Evolutionary conservation across 441 rosid species (phyloP).

Genomic region (Croton laevigatus): DNA sequence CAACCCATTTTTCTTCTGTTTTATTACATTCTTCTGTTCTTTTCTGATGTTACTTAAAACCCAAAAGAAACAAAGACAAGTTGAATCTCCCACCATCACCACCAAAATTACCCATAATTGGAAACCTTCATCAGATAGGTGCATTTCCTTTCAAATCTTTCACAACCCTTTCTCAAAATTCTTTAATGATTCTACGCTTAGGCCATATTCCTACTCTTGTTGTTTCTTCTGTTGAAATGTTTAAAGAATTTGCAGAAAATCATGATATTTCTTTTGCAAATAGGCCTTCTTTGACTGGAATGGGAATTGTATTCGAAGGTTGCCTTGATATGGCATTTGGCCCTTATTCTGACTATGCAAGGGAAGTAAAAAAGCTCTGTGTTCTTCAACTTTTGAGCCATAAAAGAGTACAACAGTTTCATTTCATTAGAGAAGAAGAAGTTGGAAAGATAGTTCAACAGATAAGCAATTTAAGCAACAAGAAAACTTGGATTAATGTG

Average conservation of each 20-base stretch:
- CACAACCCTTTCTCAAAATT: conserved; percentile 22
- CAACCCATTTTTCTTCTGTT: background rate
- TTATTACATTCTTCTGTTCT: background rate
- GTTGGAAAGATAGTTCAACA: conserved; percentile 18
- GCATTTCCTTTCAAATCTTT: conserved; percentile 28
- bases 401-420: conserved; percentile 28
- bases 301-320: conserved; percentile 14
- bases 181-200: conserved; percentile 30
- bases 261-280: conserved; percentile 24
- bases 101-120: conserved; percentile 33
- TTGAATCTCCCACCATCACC: conserved; percentile 44
- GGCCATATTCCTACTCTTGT: conserved; percentile 30
- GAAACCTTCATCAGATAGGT: conserved; percentile 40
- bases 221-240: conserved; percentile 35
- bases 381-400: conserved; percentile 28
- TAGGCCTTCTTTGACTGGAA: conserved; percentile 23
- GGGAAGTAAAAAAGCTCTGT: conserved; percentile 28
- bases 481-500: conserved; percentile 18
- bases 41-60: background rate
- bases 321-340: conserved; percentile 23
- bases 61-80: conserved; percentile 8
- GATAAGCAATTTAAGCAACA: background rate
- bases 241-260: conserved; percentile 28
- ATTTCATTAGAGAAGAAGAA: conserved; percentile 28
- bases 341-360: conserved; percentile 27